Evolutionary conservation across 83 land plant species (phyloP).

Genomic region (Picea mariana): DNA sequence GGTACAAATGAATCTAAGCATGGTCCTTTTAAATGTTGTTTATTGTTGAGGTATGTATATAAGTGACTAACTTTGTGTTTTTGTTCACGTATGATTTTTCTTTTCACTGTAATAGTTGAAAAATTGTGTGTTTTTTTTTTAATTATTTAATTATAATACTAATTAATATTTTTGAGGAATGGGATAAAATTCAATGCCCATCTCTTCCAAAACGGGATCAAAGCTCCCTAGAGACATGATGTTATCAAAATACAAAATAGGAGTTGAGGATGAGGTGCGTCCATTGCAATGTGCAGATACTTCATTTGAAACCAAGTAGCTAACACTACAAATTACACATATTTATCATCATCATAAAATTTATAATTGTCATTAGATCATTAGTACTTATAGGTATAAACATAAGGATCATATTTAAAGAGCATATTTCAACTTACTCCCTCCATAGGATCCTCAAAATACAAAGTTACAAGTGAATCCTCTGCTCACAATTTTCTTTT

Average conservation of each 20-base stretch:
- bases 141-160: too few species aligned
- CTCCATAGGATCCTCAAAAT: constrained; percentile 60
- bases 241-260: constrained; percentile 3
- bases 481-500: constrained; percentile 47
- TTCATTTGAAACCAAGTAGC: constrained; percentile 87
- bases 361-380: not conserved
- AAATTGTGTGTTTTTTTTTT: too few species aligned
- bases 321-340: constrained; percentile 46
- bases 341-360: not conserved
- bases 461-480: constrained; percentile 51
- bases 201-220: not conserved
- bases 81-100: too few species aligned
- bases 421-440: too few species aligned
- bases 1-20: too few species aligned
- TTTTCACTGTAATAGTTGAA: too few species aligned
- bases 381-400: not conserved
- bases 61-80: too few species aligned
- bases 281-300: constrained; percentile 81
- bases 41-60: too few species aligned
- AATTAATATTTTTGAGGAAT: too few species aligned
- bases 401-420: not conserved
- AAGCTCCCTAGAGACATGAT: constrained; percentile 43
- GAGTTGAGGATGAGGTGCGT: constrained; percentile 85
- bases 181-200: too few species aligned
- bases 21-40: too few species aligned